Conservation (phyloP, 352 stramenopile genomes). For the Globisporangium ultimum region DNA sequence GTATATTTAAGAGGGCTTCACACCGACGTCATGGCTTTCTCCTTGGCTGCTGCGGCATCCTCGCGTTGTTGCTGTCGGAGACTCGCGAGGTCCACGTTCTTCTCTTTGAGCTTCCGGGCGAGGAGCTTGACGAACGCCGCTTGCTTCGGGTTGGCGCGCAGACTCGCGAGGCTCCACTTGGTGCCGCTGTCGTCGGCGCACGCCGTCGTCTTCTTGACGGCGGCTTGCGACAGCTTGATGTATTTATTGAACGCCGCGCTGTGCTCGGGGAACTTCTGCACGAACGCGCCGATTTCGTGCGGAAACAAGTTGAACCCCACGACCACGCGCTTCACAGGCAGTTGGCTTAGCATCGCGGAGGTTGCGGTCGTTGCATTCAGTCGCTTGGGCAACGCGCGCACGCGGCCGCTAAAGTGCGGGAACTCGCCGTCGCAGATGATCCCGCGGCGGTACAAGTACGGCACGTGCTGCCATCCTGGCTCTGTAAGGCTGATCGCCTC, state of each 20-base stretch:
- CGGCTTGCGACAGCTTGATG: slow-evolving; percentile 65
- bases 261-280: slow-evolving; percentile 61
- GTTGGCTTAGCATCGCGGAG: not conserved
- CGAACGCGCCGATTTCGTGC: slow-evolving; percentile 57
- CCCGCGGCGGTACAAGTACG: slow-evolving; percentile 53
- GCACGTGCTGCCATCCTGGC: slow-evolving; percentile 35
- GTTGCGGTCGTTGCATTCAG: not conserved
- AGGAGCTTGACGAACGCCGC: slow-evolving; percentile 62
- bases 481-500: slow-evolving; percentile 27
- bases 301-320: slow-evolving; percentile 79
- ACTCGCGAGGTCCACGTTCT: slow-evolving; percentile 14
- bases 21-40: too few species aligned
- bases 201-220: slow-evolving; percentile 33
- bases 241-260: slow-evolving; percentile 70
- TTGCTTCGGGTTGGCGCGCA: slow-evolving; percentile 59
- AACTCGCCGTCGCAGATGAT: slow-evolving; percentile 72
- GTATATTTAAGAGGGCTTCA: too few species aligned
- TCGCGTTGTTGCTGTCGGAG: not conserved
- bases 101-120: slow-evolving; percentile 54
- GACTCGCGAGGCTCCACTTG: slow-evolving; percentile 48
- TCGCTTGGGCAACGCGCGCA: slow-evolving; percentile 34
- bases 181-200: slow-evolving; percentile 5
- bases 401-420: slow-evolving; percentile 61
- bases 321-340: slow-evolving; percentile 53
- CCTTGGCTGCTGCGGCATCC: too few species aligned